phyloP scores from a whole-genome alignment of 2,329 filamentous ascomycete species.

The Waltergamsia citrina region DNA sequence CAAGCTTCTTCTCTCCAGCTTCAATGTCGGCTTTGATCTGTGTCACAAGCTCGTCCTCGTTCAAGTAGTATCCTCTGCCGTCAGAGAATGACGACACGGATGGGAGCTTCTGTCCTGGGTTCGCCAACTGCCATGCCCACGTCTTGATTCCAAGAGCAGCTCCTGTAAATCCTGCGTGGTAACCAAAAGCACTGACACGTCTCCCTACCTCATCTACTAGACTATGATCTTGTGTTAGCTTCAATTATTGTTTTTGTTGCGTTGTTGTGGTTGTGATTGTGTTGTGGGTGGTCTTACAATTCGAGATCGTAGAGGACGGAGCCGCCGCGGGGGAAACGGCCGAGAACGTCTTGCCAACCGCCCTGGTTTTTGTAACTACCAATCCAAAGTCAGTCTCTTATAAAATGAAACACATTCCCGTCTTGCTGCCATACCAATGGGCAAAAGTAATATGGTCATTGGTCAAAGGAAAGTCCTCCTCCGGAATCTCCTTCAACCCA shows the following conservation, averaged over 20 bases:
- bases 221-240: too few species aligned
- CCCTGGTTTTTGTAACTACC: constrained; percentile 69
- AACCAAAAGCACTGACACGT: constrained; percentile 64
- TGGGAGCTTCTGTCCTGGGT: constrained; percentile 3
- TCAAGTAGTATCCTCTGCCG: constrained; percentile 3
- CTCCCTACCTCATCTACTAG: constrained; percentile 63
- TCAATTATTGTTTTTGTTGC: neutral
- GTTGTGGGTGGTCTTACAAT: constrained; percentile 33
- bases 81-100: constrained; percentile 3
- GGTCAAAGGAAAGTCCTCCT: constrained; percentile 46
- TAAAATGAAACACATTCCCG: neutral
- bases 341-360: constrained; percentile 52
- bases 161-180: constrained; percentile 67
- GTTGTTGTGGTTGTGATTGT: neutral
- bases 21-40: constrained; percentile 2
- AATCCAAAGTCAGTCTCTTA: constrained; percentile 55
- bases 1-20: constrained; percentile 20
- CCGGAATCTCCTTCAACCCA: constrained; percentile 70
- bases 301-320: constrained; percentile 79
- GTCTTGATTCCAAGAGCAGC: constrained; percentile 67
- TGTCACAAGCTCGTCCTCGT: constrained; percentile 3
- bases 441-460: constrained; percentile 3
- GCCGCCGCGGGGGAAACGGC: constrained; percentile 21
- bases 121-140: constrained; percentile 44
- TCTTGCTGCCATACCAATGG: neutral